Evolutionary conservation across 2,329 filamentous ascomycete genomes (phyloP).

Genomic region (Anthostomella pinea): DNA sequence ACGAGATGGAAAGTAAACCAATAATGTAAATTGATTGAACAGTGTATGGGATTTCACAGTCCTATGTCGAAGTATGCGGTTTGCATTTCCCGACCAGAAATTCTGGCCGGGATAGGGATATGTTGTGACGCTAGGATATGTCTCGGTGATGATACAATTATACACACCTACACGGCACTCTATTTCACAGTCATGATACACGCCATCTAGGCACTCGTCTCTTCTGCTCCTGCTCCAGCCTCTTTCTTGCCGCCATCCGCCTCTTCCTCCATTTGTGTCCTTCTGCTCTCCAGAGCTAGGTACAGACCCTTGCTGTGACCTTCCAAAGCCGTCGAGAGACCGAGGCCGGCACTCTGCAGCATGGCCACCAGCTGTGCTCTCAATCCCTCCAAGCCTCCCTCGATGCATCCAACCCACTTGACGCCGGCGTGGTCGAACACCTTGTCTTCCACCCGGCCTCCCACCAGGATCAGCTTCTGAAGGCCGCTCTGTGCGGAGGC

Average conservation of each 20-base stretch:
- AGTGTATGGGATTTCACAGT: no score
- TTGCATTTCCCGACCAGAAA: no score
- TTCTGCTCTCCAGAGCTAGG: slow-evolving; percentile 81
- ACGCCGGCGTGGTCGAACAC: slow-evolving; percentile 74
- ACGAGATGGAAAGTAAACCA: no score
- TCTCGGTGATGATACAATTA: slow-evolving; percentile 12
- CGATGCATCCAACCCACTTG: slow-evolving; percentile 67
- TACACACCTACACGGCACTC: slow-evolving; percentile 12
- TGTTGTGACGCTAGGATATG: no score
- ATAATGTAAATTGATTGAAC: no score
- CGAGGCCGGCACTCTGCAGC: slow-evolving; percentile 76
- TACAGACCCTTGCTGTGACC: slow-evolving; percentile 78
- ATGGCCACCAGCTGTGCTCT: slow-evolving; percentile 77
- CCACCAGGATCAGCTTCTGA: slow-evolving; percentile 82
- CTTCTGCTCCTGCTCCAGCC: slow-evolving; percentile 25
- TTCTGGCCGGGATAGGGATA: no score
- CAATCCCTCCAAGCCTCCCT: slow-evolving; percentile 77
- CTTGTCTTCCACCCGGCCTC: slow-evolving; percentile 81
- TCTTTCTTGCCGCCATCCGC: slow-evolving; percentile 33
- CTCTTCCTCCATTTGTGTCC: slow-evolving; percentile 77
- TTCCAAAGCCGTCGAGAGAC: slow-evolving; percentile 75
- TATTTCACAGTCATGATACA: slow-evolving; percentile 19
- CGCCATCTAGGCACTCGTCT: slow-evolving; percentile 23
- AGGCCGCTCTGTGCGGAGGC: slow-evolving; percentile 74
- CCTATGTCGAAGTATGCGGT: no score